Evolutionary conservation across 179 eudicot species (phyloP), one percentile per base, ranked within the genome.

Genomic region (Nepenthes alata): DNA sequence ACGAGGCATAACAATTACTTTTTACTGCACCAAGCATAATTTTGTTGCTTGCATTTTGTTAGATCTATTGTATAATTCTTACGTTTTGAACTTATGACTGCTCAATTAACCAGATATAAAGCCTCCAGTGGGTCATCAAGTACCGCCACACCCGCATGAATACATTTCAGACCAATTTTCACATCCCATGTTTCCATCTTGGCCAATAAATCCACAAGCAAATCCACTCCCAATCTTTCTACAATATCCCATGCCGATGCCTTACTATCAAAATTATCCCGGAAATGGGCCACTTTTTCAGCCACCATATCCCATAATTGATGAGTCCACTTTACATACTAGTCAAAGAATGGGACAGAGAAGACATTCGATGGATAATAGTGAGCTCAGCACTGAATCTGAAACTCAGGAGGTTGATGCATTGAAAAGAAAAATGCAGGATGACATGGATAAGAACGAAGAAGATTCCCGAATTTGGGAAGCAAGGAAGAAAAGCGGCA

Each of bases 211-310:
- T 74, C 73, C 91, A 65, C 87, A 89, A 61, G 83, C 81, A 61
- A 85, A 79, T 67, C 67, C 80, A 16, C 37, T 79, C 51, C 98
- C 97, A 16, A 68, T 77, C 15, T 82, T 73, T 77, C 99, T 67
- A 71, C 76, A 89, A 57, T 89, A 89, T 73, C 89, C 97, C 63
- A 72, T 83, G 74, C 95, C 84, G 59, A 67, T 89, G 83, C 98
- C 98, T 50, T 94, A 83, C 73, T 89, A 85, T 80, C 95, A 64
- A 63, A 67, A 74, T 55, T 80, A 75, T 71, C 78, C 83, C 6
- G 93, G 87, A 62, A 80, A 63, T 68, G 74, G 71, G 63, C 80
- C 88, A 55, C 75, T 59, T 74, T 80, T 78, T 59, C 87, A 64
- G 53, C 73, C 95, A 57, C 88, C 85, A 53, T 77, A 81, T 74